Percentiles rank a stretch among this genome's conserved stretches.
Evolutionary conservation across 257 asterid species (phyloP).

Genomic region (Voacanga thouarsii): DNA sequence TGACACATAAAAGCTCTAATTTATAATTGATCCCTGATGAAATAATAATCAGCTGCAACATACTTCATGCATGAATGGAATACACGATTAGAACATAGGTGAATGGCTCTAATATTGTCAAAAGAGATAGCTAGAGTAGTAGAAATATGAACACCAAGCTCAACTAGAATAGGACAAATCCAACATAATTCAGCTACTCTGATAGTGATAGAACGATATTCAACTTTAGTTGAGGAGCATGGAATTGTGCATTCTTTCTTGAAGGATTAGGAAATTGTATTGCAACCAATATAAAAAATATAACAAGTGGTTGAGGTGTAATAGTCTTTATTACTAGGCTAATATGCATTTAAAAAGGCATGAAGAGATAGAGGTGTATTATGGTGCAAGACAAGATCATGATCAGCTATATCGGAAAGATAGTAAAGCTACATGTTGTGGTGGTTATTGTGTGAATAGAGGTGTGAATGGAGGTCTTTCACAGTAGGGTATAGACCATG

Average conservation of each 20-base stretch:
- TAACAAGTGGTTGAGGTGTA: background rate
- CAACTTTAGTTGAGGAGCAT: background rate
- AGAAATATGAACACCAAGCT: background rate
- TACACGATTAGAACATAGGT: background rate
- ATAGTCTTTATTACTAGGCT: background rate
- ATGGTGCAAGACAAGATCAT: background rate
- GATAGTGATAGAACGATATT: background rate
- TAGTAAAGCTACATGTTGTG: no score
- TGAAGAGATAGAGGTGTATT: background rate
- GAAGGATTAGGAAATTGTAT: background rate
- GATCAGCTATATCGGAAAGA: background rate
- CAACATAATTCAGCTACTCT: no score
- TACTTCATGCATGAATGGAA: background rate
- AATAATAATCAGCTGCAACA: background rate
- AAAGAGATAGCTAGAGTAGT: background rate
- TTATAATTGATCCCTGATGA: no score
- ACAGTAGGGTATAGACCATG: no score
- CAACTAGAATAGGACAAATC: no score
- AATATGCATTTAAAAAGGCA: background rate
- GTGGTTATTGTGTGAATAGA: no score
- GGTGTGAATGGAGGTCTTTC: no score
- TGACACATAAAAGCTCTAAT: no score
- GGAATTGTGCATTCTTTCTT: background rate
- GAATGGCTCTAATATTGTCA: background rate
- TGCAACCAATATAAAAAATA: no score